phyloP scores from a whole-genome alignment of 331 rosid species.

The Stylosanthes scabra region DNA sequence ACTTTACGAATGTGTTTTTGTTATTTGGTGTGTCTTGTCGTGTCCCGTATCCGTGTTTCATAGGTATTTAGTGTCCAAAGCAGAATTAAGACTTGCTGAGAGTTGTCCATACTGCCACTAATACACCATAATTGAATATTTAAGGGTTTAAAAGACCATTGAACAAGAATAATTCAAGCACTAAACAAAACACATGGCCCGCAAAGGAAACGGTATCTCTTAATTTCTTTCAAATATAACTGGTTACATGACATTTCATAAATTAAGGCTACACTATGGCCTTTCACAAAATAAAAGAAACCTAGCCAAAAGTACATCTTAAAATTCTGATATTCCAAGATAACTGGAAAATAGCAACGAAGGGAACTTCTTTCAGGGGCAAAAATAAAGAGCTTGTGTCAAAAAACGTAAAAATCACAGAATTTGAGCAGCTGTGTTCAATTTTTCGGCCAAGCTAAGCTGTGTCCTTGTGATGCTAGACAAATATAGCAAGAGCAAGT shows the following conservation, averaged over 20 bases:
- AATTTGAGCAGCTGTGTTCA: slow-evolving; percentile 91
- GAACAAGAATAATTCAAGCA: not conserved
- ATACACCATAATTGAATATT: not conserved
- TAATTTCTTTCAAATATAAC: slow-evolving; percentile 31
- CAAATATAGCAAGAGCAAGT: slow-evolving; percentile 83
- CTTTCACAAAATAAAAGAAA: slow-evolving; percentile 23
- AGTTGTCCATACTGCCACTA: not conserved
- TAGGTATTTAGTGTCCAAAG: no score
- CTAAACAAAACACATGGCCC: not conserved
- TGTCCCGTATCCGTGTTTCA: no score
- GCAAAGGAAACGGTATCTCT: not conserved
- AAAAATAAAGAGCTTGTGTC: slow-evolving; percentile 20
- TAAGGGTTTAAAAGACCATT: not conserved
- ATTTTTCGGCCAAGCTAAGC: slow-evolving; percentile 87
- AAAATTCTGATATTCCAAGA: slow-evolving; percentile 38
- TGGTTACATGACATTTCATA: slow-evolving; percentile 21
- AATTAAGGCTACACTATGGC: slow-evolving; percentile 23
- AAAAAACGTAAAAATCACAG: slow-evolving; percentile 36
- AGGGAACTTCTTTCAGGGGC: not conserved
- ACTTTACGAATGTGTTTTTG: no score
- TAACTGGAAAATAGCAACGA: slow-evolving; percentile 32
- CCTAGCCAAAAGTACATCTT: slow-evolving; percentile 34
- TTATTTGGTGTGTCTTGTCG: no score
- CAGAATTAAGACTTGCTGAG: not conserved
- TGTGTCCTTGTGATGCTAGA: slow-evolving; percentile 97